Base-by-base conservation (phyloP, 2,329 filamentous ascomycete genomes). In the Fusarium mexicanum region DNA sequence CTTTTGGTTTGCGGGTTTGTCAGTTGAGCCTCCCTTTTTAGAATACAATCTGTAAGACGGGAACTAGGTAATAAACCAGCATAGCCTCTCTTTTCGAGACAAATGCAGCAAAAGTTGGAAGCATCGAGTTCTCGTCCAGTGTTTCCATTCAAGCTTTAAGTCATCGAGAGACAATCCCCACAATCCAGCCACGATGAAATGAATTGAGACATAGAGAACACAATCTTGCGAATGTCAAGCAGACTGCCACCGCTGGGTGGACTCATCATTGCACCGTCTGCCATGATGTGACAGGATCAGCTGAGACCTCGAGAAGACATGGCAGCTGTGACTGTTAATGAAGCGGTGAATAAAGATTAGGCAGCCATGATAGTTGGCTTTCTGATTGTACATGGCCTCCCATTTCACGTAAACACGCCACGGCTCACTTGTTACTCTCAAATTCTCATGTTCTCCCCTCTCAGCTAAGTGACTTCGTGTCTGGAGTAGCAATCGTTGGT, bases 301-400 rank as follows among this genome's bases (percentile, higher is more conserved):
- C 50, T 14, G 26, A 43, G 40, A 38, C 29, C 31, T 44, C 24
- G 13, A 40, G 43, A 29, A 33, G 17, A 14, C 31, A 26, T 50
- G 33, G 22, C 43, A 35, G 16, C 26, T 31, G 41, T 41, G 11
- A 22, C 54, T 69, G 24, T 35, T 47, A 53, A 43, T 17, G 51
- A 53, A 59, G 66, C 67, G 67, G 66, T 70, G 66, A 70, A 65
- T 43, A 26, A 47, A 57, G 37, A 43, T 46, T 65, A 70, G 53
- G 20, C 13, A 17, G 17, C 6, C 22, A 24, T 18, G 20, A 24
- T 33, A 35, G 31, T 33, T 33, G 29, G 33, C n/a, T 24, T 57
- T 70, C 26, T 26, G 40, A 53, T 46, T 44, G 33, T 53, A 65
- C 31, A 33, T 20, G 44, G 26, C 64, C 55, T 62, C 20, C 44